phyloP scores from a whole-genome alignment of 2,329 filamentous ascomycete genomes.

The Microcyclospora pomicola region DNA sequence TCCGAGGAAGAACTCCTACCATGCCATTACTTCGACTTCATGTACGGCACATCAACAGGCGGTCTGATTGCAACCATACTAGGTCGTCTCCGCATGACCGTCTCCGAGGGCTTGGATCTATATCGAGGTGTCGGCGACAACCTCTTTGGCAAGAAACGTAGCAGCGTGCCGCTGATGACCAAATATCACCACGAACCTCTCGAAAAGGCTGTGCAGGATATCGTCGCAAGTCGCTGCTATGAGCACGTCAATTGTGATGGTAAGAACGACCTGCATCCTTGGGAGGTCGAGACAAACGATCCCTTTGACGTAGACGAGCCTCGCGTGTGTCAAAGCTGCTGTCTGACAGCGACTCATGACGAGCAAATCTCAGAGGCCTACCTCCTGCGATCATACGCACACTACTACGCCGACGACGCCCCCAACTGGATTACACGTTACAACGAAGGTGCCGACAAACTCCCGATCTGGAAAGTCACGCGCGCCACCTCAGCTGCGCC shows the following conservation, averaged over 20 bases:
- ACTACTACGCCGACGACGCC: conserved; percentile 28
- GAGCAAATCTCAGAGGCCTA: conserved; percentile 34
- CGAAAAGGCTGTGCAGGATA: conserved; percentile 33
- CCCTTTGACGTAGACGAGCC: conserved; percentile 20
- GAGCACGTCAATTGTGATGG: conserved; percentile 30
- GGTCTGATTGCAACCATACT: conserved; percentile 39
- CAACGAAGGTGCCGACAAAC: conserved; percentile 33
- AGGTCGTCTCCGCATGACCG: conserved; percentile 35
- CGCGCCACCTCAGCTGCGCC: conserved; percentile 40
- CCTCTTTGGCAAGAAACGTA: conserved; percentile 33
- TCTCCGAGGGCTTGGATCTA: conserved; percentile 33
- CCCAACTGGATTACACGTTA: conserved; percentile 34
- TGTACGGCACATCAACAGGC: conserved; percentile 40
- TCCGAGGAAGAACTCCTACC: conserved; percentile 32
- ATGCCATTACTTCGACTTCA: conserved; percentile 41
- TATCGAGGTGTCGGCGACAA: conserved; percentile 35
- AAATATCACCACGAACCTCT: conserved; percentile 37
- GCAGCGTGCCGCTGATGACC: conserved; percentile 31
- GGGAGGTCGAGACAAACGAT: conserved; percentile 15
- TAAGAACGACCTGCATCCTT: conserved; percentile 31
- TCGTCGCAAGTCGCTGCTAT: conserved; percentile 32
- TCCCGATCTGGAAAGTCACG: conserved; percentile 39
- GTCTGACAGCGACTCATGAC: conserved; percentile 36
- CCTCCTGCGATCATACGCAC: conserved; percentile 35
- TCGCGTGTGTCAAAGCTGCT: conserved; percentile 28